These are phyloP conservation scores for Colletotrichum abscissum DNA, from an alignment of 2,329 filamentous ascomycete species.

Conservation along the genomic window DNA sequence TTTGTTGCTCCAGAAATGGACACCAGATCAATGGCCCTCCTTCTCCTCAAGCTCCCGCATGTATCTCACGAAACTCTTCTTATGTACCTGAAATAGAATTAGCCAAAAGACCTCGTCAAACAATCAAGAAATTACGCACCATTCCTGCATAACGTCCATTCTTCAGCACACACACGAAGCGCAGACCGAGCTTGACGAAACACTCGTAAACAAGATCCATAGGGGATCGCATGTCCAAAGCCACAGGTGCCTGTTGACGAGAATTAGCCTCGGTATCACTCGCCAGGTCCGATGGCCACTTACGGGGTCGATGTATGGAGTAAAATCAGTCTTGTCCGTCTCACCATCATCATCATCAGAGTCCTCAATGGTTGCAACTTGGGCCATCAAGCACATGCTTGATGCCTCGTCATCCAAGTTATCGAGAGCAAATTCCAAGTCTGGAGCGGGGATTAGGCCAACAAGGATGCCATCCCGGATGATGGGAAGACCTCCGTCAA, in stretches of 20 bases:
- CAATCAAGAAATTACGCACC: constrained; percentile 61
- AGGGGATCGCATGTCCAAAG: constrained; percentile 87
- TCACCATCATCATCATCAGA: constrained; percentile 67
- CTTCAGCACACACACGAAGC: constrained; percentile 90
- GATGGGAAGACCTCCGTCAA: constrained; percentile 93
- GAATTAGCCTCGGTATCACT: background rate
- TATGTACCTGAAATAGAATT: constrained; percentile 73
- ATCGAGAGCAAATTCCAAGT: constrained; percentile 93
- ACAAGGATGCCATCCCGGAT: constrained; percentile 82
- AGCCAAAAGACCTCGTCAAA: background rate
- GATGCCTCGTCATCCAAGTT: constrained; percentile 80
- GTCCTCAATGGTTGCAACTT: constrained; percentile 71
- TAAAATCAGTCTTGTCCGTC: constrained; percentile 83
- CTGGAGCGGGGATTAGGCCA: constrained; percentile 91
- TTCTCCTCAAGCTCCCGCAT: constrained; percentile 83
- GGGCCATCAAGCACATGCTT: constrained; percentile 84
- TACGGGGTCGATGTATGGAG: constrained; percentile 88
- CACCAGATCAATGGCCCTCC: constrained; percentile 33
- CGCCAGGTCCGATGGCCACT: constrained; percentile 42
- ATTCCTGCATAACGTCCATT: constrained; percentile 90
- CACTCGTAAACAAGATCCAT: constrained; percentile 98
- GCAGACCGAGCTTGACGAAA: constrained; percentile 91
- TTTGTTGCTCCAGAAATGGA: background rate
- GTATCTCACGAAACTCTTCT: constrained; percentile 96
- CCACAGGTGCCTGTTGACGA: constrained; percentile 75